Evolutionary conservation across 176 grass and related monocot species (phyloP).

Genomic region (Oropetium thomaeum): DNA sequence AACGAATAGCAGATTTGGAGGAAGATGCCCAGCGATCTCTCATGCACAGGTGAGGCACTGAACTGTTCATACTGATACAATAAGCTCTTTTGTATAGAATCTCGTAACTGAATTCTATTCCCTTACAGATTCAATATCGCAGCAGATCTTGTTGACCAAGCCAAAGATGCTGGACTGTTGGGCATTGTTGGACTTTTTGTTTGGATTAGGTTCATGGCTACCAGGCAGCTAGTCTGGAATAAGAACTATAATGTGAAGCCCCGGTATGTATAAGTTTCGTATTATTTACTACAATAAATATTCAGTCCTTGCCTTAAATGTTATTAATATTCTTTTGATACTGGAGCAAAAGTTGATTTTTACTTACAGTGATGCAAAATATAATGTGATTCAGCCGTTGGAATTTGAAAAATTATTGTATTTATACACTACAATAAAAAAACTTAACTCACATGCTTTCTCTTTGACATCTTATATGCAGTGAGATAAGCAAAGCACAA

Average conservation of each 20-base stretch:
- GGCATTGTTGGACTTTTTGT: conserved; percentile 87
- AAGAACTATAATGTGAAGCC: conserved; percentile 99
- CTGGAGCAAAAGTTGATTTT: conserved; percentile 3
- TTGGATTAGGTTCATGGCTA: conserved; percentile 97
- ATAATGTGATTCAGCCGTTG: background rate
- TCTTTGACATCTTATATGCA: conserved; percentile 40
- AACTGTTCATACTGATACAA: conserved; percentile 23
- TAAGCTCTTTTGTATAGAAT: conserved; percentile 2
- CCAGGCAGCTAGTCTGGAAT: conserved; percentile 90
- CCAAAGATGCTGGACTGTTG: conserved; percentile 61
- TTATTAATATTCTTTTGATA: background rate
- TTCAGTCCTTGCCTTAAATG: background rate
- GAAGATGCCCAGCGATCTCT: conserved; percentile 88
- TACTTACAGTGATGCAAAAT: background rate
- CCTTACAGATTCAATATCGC: conserved; percentile 81
- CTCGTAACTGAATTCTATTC: conserved; percentile 22
- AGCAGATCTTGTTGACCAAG: conserved; percentile 80
- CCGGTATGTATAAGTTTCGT: conserved; percentile 56
- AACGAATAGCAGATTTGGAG: conserved; percentile 87
- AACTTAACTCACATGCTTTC: background rate
- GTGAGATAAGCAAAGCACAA: conserved; percentile 97
- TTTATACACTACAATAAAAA: conserved; percentile 17
- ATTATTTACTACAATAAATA: conserved; percentile 14
- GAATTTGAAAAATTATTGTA: background rate
- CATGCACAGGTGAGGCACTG: conserved; percentile 82